These are phyloP conservation scores for Austropuccinia psidii DNA, from an alignment of 1,284 basidiomycete genomes.

Conservation along the genomic window DNA sequence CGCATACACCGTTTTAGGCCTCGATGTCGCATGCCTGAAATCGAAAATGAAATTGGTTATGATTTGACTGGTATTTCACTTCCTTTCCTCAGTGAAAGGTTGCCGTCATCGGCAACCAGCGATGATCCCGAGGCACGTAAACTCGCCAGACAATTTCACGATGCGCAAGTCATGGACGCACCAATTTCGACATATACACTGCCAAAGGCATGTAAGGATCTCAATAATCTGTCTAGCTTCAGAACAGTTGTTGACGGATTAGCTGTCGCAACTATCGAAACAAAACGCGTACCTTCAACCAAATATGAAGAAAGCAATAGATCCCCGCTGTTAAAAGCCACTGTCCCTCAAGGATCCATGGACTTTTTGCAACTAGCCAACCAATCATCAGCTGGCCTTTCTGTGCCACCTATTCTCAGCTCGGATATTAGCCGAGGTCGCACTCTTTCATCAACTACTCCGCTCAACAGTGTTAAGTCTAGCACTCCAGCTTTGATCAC, in stretches of 20 bases:
- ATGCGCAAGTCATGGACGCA: slow-evolving; percentile 33
- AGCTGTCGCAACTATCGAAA: slow-evolving; percentile 26
- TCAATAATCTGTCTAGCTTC: slow-evolving; percentile 39
- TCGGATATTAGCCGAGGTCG: slow-evolving; percentile 23
- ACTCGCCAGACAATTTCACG: slow-evolving; percentile 24
- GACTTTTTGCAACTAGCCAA: slow-evolving; percentile 30
- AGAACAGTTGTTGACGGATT: slow-evolving; percentile 25
- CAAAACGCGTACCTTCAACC: slow-evolving; percentile 18
- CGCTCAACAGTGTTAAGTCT: slow-evolving; percentile 6
- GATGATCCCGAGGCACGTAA: slow-evolving; percentile 22
- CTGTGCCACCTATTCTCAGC: slow-evolving; percentile 26
- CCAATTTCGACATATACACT: slow-evolving; percentile 37
- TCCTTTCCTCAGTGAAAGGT: slow-evolving; percentile 56
- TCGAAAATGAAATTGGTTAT: slow-evolving; percentile 80
- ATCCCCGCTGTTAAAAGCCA: slow-evolving; percentile 35
- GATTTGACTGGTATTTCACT: slow-evolving; percentile 79
- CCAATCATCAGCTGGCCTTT: slow-evolving; percentile 27
- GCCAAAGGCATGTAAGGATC: slow-evolving; percentile 2
- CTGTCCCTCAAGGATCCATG: slow-evolving; percentile 15
- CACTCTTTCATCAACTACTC: slow-evolving; percentile 29
- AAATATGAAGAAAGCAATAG: slow-evolving; percentile 31
- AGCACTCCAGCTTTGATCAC: slow-evolving; percentile 27
- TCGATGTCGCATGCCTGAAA: slow-evolving; percentile 85
- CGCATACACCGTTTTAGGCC: slow-evolving; percentile 80
- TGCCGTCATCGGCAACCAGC: slow-evolving; percentile 38